A percentile compares a stretch with the other conserved stretches of the same genome.
These are phyloP conservation scores for Emergomyces orientalis DNA, from an alignment of 2,329 filamentous ascomycete genomes.

Conservation along the genomic window DNA sequence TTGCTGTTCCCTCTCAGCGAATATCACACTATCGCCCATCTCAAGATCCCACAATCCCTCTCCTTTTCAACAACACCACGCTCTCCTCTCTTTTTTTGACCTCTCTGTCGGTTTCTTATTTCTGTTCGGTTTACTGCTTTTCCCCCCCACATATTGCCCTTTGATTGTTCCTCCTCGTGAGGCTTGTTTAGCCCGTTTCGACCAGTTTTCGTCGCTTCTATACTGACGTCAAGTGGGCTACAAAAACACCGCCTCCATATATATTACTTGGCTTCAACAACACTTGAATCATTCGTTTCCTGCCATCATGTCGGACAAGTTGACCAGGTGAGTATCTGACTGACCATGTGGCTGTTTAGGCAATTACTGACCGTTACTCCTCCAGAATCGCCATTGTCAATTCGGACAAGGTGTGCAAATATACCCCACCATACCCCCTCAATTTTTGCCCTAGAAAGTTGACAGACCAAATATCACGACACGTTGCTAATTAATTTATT, in stretches of 20 bases:
- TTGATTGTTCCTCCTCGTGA: slow-evolving; percentile 5
- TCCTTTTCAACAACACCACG: not conserved
- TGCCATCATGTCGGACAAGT: slow-evolving; percentile 74
- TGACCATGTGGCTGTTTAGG: slow-evolving; percentile 10
- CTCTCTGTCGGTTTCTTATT: not conserved
- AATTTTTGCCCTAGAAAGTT: slow-evolving; percentile 14
- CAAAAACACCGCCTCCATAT: not conserved
- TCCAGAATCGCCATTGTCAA: slow-evolving; percentile 95
- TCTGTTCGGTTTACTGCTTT: slow-evolving; percentile 11
- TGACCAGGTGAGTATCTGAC: slow-evolving; percentile 68
- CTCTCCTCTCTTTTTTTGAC: not conserved
- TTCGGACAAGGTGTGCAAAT: slow-evolving; percentile 72
- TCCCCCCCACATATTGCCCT: not conserved
- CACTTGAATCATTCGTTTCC: slow-evolving; percentile 8
- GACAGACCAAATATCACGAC: slow-evolving; percentile 29
- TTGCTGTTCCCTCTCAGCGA: not conserved
- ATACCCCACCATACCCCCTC: slow-evolving; percentile 31
- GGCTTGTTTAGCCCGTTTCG: not conserved
- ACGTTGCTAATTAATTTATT: slow-evolving; percentile 19
- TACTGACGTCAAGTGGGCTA: not conserved
- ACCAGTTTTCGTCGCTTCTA: not conserved
- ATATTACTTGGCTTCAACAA: not conserved
- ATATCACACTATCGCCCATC: not conserved
- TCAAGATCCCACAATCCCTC: not conserved
- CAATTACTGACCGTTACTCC: slow-evolving; percentile 16